Conservation (phyloP, 2,329 filamentous ascomycete species). For the Colletotrichum filicis region DNA sequence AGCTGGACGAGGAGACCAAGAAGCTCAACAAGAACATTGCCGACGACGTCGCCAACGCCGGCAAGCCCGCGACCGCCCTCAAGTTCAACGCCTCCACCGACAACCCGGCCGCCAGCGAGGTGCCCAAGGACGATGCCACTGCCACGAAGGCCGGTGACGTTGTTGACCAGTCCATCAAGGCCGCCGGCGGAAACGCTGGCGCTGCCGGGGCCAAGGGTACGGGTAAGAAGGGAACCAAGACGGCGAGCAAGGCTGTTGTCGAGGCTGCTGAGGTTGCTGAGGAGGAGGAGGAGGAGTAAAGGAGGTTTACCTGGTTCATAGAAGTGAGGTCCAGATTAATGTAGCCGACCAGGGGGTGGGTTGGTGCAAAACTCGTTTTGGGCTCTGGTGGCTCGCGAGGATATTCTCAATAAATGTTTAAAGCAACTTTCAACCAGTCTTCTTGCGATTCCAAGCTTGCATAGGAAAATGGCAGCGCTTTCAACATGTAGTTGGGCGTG, state of each 20-base stretch:
- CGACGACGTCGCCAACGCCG: slow-evolving; percentile 57
- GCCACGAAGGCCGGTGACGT: slow-evolving; percentile 21
- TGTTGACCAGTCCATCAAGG: slow-evolving; percentile 14
- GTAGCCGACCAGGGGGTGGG: too few species aligned
- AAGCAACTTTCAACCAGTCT: background rate
- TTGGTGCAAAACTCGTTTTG: background rate
- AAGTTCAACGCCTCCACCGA: slow-evolving; percentile 35
- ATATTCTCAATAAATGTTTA: background rate
- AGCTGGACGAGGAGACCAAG: slow-evolving; percentile 57
- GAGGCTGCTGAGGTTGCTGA: background rate
- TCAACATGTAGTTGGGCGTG: background rate
- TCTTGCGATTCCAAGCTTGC: background rate
- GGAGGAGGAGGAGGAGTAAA: background rate
- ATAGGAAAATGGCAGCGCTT: background rate
- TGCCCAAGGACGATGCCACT: slow-evolving; percentile 20
- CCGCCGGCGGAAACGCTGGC: background rate
- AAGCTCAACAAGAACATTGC: slow-evolving; percentile 66
- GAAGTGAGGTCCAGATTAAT: background rate
- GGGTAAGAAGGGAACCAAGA: background rate
- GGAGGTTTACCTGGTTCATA: too few species aligned
- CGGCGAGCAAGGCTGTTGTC: background rate
- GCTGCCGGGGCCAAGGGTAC: background rate
- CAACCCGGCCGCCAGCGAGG: slow-evolving; percentile 24
- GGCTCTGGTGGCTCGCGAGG: background rate
- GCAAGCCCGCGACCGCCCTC: slow-evolving; percentile 52